Evolutionary conservation across 331 rosid species (phyloP), one percentile per base, ranked within the genome.

Genomic region (Cydonia oblonga): DNA sequence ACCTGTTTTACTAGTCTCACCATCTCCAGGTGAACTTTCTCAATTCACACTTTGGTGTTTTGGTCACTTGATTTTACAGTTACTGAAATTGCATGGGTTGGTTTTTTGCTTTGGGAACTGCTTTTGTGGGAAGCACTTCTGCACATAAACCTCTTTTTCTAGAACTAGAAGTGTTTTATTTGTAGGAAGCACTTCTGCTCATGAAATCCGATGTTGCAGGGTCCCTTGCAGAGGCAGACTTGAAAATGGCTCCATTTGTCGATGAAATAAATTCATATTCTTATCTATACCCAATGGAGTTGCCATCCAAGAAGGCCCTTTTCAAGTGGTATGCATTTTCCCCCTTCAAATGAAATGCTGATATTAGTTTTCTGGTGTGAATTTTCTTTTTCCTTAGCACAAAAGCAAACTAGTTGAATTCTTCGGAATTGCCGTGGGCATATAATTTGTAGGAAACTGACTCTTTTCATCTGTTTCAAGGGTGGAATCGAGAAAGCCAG

Each of bases 401-500:
- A 32, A 10, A 59, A 40, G 25, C 15, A 59, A 59, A 71, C 68
- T 59, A 71, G 67, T 59, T 59, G 68, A 71, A 2, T 58, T 28
- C 53, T 54, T 64, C 68, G 44, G 19, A 16, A 20, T 5, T 65
- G 24, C 58, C 3, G 2, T 38, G 13, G 66, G 56, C 58, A 57
- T 69, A 59, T 64, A 69, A 18, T 46, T 77, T 75, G 56, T 56
- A 64, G 68, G 73, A 75, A 73, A 61, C 86, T 86, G 84, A 86
- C 86, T 68, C 70, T 82, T 82, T 77, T 25, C 65, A 38, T 81
- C 58, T 83, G 40, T 79, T 86, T 87, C 78, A 84, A 93, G 99
- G 99, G 97, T 87, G 79, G 97, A 88, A 79, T 95, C 97, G 11
- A 90, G 97, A 82, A 95, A 89, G 87, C 96, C 99, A 12, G 99